Base-by-base conservation (phyloP, 768 basidiomycete species). In the Pisolithus marmoratus region DNA sequence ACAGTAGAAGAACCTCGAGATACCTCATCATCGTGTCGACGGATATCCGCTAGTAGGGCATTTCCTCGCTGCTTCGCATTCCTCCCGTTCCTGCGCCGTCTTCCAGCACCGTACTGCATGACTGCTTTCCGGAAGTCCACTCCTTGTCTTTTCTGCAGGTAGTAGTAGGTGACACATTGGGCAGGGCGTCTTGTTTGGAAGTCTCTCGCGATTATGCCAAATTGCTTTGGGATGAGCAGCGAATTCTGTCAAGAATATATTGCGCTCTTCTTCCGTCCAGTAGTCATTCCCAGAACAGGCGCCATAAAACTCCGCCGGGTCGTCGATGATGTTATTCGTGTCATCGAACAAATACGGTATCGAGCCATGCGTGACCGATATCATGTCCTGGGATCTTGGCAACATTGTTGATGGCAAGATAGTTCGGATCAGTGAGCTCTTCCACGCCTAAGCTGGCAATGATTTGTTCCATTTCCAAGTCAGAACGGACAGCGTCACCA, bases 381-480 rank as follows among this genome's bases (percentile, higher is more conserved):
- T 74, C 91, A 96, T 94, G 64, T 97, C 93, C n/a, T 1, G 94
- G 94, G 31, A 96, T 86, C 46, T 72, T 80, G 17, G 94, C 94
- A 31, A 91, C 79, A 56, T 96, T 96, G 55, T 82, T 78, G 50
- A 83, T 73, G 4, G 92, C 89, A n/a, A 96, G 82, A 55, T 89
- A 82, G 56, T 82, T 87, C 0, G 94, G 91, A 68, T 98, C 94
- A n/a, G 86, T 90, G 27, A 90, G 82, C 54, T 95, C 94, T 56
- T 95, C 92, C 58, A 86, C 88, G 23, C 91, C 93, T 38, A 96
- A 73, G 61, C 86, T 90, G n/a, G 91, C 91, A 52, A 98, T 88
- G 63, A 98, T 93, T 70, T 94, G 92, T 62, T 96, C 90, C 83
- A 96, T 94, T 73, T 97, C 95, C 51, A 95, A 78, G 68, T 97